These are phyloP conservation scores for Aspergillus sp. DNA, from an alignment of 2,329 filamentous ascomycete species.

Conservation along the genomic window DNA sequence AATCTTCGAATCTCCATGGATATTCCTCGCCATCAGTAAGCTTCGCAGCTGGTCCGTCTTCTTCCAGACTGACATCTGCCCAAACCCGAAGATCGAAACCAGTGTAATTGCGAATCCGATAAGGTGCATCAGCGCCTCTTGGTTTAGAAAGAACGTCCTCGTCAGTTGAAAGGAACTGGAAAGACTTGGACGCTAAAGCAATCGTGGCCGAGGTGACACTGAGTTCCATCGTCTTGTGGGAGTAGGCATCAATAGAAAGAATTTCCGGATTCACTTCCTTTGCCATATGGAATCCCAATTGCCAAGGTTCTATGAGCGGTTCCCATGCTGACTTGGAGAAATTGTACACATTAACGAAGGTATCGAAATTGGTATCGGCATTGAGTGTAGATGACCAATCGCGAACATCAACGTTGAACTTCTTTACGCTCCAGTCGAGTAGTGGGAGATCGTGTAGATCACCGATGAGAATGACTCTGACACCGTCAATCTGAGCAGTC, in stretches of 20 bases:
- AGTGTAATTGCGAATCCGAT: conserved; percentile 90
- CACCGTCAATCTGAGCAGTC: conserved; percentile 77
- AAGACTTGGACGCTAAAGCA: conserved; percentile 85
- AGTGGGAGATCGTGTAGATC: conserved; percentile 94
- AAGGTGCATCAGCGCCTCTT: conserved; percentile 84
- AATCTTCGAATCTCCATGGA: conserved; percentile 95
- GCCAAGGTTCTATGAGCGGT: conserved; percentile 92
- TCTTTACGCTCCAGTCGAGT: conserved; percentile 87
- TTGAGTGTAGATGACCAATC: conserved; percentile 89
- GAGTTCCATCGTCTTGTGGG: conserved; percentile 84
- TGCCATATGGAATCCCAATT: conserved; percentile 83
- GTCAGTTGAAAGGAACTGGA: conserved; percentile 80
- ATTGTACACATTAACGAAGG: conserved; percentile 96
- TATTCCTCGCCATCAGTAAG: conserved; percentile 84
- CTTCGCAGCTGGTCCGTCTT: conserved; percentile 63
- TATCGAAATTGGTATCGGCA: conserved; percentile 84
- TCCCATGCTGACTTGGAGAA: conserved; percentile 99
- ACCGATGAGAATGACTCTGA: conserved; percentile 89
- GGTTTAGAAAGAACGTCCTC: conserved; percentile 93
- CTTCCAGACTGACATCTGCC: conserved; percentile 68
- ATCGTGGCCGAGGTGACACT: conserved; percentile 92
- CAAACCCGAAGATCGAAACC: conserved; percentile 86
- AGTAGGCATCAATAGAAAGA: conserved; percentile 78
- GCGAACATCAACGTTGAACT: conserved; percentile 75
- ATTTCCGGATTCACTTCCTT: conserved; percentile 71